Evolutionary conservation across 331 rosid genomes (phyloP).

Genomic region (Quercus lobata): DNA sequence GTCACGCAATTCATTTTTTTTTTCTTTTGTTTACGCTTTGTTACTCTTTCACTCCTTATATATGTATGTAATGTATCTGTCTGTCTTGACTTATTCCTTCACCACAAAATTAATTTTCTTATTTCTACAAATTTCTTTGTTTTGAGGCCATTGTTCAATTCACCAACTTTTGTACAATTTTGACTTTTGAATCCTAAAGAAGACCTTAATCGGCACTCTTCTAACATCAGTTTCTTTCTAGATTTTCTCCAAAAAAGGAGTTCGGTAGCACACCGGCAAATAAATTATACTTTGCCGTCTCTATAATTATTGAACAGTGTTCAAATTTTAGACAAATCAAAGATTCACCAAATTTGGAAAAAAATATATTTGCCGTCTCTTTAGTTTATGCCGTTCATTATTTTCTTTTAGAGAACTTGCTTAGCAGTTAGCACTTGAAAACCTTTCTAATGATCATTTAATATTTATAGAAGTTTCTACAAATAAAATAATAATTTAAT

Average conservation of each 20-base stretch:
- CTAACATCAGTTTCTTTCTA: no score
- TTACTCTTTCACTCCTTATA: background rate
- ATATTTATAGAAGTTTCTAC: no score
- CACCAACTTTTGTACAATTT: background rate
- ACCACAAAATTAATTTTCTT: background rate
- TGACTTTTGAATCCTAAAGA: conserved; percentile 5
- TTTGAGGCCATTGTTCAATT: background rate
- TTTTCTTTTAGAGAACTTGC: no score
- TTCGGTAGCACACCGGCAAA: no score
- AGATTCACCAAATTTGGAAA: background rate
- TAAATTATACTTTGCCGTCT: no score
- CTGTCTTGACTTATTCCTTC: conserved; percentile 14
- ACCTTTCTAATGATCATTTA: background rate
- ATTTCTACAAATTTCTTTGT: background rate
- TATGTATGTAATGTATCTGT: background rate
- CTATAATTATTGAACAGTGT: no score
- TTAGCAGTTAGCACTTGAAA: background rate
- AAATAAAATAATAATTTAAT: no score
- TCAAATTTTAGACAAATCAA: no score
- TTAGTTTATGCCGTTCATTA: background rate
- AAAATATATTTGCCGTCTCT: background rate
- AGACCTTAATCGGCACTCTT: no score
- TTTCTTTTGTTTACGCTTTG: background rate
- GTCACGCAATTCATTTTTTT: background rate
- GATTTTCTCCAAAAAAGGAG: no score